Conservation (phyloP, 495 filamentous ascomycete genomes). For the Tricharina praecox region DNA sequence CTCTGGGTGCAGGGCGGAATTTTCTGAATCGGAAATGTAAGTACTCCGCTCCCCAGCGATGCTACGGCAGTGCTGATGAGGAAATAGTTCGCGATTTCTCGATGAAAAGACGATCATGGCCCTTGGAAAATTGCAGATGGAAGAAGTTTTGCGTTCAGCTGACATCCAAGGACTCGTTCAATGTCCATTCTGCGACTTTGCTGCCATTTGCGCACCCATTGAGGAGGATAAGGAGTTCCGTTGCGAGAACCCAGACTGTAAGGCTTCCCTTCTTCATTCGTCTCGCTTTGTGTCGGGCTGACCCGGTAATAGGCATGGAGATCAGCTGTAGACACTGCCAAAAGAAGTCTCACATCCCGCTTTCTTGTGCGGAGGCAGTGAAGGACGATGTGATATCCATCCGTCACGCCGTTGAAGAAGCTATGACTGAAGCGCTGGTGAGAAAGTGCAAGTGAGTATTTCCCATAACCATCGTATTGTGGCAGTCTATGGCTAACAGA, state of each 20-base stretch:
- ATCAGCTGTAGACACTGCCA: constrained; percentile 62
- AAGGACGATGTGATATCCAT: constrained; percentile 42
- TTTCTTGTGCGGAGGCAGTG: constrained; percentile 50
- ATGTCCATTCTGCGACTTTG: constrained; percentile 75
- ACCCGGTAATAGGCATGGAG: constrained; percentile 16
- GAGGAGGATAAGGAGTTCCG: constrained; percentile 59
- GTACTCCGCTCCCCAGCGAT: too few relatives aligned
- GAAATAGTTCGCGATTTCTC: constrained; percentile 40
- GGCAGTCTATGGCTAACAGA: constrained; percentile 19
- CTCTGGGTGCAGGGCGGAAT: constrained; percentile 36
- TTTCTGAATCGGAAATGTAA: constrained; percentile 30
- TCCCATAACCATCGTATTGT: constrained; percentile 22
- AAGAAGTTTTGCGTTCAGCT: constrained; percentile 46
- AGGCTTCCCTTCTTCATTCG: constrained; percentile 18
- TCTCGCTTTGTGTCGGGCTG: too few relatives aligned
- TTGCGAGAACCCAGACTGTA: constrained; percentile 51
- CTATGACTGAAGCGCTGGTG: constrained; percentile 63
- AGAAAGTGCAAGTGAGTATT: constrained; percentile 50
- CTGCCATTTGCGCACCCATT: constrained; percentile 49
- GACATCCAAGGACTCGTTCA: constrained; percentile 46
- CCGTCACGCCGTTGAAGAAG: constrained; percentile 59
- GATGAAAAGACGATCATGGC: constrained; percentile 35
- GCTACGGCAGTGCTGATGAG: too few relatives aligned
- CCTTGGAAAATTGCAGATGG: constrained; percentile 53
- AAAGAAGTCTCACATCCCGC: constrained; percentile 54